Evolutionary conservation across 306 rosid species (phyloP), one percentile per base, ranked within the genome.

Genomic region (Vigna hirtella): DNA sequence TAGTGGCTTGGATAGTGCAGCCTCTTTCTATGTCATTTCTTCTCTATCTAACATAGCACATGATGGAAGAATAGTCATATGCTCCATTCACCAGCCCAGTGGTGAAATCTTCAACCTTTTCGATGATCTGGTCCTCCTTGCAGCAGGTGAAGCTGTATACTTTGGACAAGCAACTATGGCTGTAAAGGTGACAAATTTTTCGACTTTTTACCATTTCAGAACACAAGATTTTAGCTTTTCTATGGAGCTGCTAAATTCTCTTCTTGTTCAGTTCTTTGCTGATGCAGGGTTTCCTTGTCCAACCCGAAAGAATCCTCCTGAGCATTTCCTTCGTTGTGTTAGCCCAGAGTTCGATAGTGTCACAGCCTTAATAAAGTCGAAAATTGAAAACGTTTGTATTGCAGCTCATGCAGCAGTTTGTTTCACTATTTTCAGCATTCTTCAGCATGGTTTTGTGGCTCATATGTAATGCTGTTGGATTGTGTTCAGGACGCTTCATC

Each of bases 1-100:
- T 0, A 89, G 87, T 77, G 97, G 97, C 17, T 87, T 91, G 11
- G 94, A 91, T 76, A 83, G 97, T 77, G 97, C 97, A 38, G 73
- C 92, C 1, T 84, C 94, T 55, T 89, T 88, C 89, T 89, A 80
- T 66, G 90, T 91, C 20, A 74, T 89, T 68, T 86, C 76, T 66
- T 71, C 92, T 56, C 91, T 89, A 6, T 66, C 89, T 53, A 80
- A 78, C 49, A 86, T 89, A 70, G 91, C 97, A 13, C 79, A 16
- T 18, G 87, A 86, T 79, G 94, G 92, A 52, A 58, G 82, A 67
- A 91, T 91, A 12, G 89, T 89, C 22, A 70, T 91, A 16, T 83
- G 89, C 51, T 85, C 91, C 0, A 86, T 91, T 59, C 97, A 91
- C 78, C 97, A 89, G 73, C 92, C 89, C 4, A 82, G 90, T 20